Conservation (phyloP, 2,329 filamentous ascomycete genomes). For the Xylariaceae sp. region DNA sequence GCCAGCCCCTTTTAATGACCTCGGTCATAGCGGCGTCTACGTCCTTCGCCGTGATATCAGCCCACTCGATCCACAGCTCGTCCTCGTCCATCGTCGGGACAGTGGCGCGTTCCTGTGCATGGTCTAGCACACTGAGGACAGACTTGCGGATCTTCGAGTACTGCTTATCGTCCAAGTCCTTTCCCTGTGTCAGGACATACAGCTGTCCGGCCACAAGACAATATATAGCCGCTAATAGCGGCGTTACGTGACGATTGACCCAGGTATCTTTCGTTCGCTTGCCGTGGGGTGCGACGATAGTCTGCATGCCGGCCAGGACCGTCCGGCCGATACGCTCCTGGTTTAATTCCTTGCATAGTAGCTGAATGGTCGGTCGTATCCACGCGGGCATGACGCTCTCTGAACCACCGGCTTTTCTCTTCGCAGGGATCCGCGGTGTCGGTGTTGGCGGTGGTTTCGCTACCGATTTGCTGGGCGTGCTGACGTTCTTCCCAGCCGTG, state of each 20-base stretch:
- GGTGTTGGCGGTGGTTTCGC: conserved; percentile 23
- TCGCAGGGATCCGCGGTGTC: conserved; percentile 19
- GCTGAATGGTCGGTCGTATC: conserved; percentile 63
- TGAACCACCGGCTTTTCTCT: conserved; percentile 29
- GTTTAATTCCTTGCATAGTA: conserved; percentile 57
- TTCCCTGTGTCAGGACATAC: conserved; percentile 36
- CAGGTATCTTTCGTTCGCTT: conserved; percentile 43
- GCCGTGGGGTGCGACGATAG: conserved; percentile 42
- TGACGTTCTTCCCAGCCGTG: conserved; percentile 35
- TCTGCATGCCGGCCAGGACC: conserved; percentile 67
- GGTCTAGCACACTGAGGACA: conserved; percentile 40
- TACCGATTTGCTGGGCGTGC: conserved; percentile 41
- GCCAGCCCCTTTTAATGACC: conserved; percentile 53
- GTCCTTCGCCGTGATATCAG: conserved; percentile 43
- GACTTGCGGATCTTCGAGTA: conserved; percentile 44
- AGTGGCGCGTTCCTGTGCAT: conserved; percentile 37
- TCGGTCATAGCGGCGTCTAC: conserved; percentile 57
- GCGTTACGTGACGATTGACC: conserved; percentile 44
- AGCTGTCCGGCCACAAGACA: conserved; percentile 54
- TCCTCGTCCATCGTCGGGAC: conserved; percentile 39
- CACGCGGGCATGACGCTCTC: conserved; percentile 50
- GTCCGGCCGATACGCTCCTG: conserved; percentile 62
- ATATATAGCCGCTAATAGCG: conserved; percentile 55
- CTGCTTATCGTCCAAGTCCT: conserved; percentile 37
- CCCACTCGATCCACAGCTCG: conserved; percentile 50